phyloP scores from a whole-genome alignment of 192 early-diverging fungal genomes.

The Ramicandelaber brevisporus region DNA sequence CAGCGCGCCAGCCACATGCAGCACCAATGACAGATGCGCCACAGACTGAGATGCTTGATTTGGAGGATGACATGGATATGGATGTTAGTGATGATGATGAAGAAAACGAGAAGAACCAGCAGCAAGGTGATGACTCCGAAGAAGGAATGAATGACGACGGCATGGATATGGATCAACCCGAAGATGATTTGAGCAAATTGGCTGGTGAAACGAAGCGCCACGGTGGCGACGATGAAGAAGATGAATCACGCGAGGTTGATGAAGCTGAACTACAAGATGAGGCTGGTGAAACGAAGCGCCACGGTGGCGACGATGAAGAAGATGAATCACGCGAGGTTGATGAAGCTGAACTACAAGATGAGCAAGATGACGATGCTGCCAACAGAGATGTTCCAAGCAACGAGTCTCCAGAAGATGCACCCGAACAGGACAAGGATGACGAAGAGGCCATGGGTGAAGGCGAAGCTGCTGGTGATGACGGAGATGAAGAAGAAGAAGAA shows the following conservation, averaged over 20 bases:
- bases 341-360: slow-evolving; percentile 6
- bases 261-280: slow-evolving; percentile 7
- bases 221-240: too few species aligned
- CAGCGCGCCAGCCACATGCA: slow-evolving; percentile 2
- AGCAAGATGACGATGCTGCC: slow-evolving; percentile 4
- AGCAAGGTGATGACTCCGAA: slow-evolving; percentile 13
- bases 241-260: slow-evolving; percentile 12
- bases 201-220: too few species aligned
- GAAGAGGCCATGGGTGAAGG: slow-evolving; percentile 5
- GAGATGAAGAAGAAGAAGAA: slow-evolving; percentile 5
- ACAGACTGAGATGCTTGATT: slow-evolving; percentile 21
- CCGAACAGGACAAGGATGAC: slow-evolving; percentile 2
- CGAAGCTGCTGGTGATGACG: background rate
- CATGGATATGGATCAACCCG: too few species aligned
- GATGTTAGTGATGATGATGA: slow-evolving; percentile 19
- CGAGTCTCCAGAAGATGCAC: background rate
- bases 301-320: slow-evolving; percentile 14
- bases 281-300: slow-evolving; percentile 13
- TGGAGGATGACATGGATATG: slow-evolving; percentile 28
- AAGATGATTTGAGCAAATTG: too few species aligned
- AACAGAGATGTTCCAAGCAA: slow-evolving; percentile 3
- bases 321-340: slow-evolving; percentile 9
- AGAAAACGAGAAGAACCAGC: slow-evolving; percentile 9
- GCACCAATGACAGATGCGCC: slow-evolving; percentile 12
- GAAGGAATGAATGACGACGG: slow-evolving; percentile 17